These are phyloP conservation scores for Colletotrichum endophyticum DNA, from an alignment of 2,329 filamentous ascomycete species.

Conservation along the genomic window DNA sequence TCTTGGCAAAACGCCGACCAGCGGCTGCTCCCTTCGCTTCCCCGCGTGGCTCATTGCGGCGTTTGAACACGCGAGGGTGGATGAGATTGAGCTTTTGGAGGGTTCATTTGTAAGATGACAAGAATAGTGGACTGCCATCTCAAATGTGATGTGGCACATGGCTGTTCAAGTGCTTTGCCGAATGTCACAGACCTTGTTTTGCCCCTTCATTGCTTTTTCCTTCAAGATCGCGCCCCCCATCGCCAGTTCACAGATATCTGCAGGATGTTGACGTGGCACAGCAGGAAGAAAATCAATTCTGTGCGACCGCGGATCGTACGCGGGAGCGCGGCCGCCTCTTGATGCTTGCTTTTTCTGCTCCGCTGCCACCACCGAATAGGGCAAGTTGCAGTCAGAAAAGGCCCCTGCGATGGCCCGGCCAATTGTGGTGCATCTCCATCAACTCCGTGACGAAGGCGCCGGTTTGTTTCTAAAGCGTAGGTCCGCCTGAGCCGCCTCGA, in stretches of 20 bases:
- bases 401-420: neutral
- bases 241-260: neutral
- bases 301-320: neutral
- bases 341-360: neutral
- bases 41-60: neutral
- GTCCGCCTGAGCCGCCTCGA: neutral
- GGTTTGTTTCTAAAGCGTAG: neutral
- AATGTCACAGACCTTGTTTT: neutral
- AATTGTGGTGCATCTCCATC: neutral
- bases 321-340: neutral
- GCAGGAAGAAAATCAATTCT: neutral
- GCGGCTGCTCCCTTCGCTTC: neutral
- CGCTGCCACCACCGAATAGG: neutral
- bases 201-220: too few species aligned
- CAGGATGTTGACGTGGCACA: neutral
- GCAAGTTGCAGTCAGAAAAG: neutral
- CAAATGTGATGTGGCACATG: neutral
- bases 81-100: neutral
- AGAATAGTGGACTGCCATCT: neutral
- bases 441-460: neutral
- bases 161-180: neutral
- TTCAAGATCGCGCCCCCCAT: neutral
- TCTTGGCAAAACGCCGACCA: neutral
- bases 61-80: neutral
- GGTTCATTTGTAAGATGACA: neutral